These are phyloP conservation scores for Nigrograna mackinnonii DNA, from an alignment of 2,329 filamentous ascomycete species.

Conservation along the genomic window DNA sequence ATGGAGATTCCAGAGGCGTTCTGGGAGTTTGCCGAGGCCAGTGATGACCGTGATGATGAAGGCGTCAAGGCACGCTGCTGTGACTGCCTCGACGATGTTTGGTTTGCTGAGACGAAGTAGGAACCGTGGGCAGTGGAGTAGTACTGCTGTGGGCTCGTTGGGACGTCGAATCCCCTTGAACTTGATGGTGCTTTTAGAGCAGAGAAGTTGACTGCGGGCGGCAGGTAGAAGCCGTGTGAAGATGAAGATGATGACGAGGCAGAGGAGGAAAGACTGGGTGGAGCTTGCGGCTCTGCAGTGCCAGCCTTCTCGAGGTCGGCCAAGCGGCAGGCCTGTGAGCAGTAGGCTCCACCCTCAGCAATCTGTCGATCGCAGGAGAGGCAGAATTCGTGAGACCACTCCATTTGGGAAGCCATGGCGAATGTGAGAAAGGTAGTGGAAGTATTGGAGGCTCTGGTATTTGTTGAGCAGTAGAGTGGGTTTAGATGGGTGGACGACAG, in stretches of 20 bases:
- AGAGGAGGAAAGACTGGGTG: constrained; percentile 55
- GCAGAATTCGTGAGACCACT: constrained; percentile 91
- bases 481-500: constrained; percentile 1
- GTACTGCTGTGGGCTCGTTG: constrained; percentile 47
- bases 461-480: constrained; percentile 2
- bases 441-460: too few relatives aligned
- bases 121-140: constrained; percentile 38
- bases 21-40: constrained; percentile 71
- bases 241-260: constrained; percentile 56
- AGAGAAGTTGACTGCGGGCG: constrained; percentile 76
- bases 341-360: constrained; percentile 76
- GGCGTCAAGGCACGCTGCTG: constrained; percentile 50
- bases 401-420: constrained; percentile 48
- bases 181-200: constrained; percentile 63
- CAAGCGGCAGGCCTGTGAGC: constrained; percentile 87
- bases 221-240: constrained; percentile 65
- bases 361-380: constrained; percentile 91
- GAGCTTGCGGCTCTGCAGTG: constrained; percentile 38
- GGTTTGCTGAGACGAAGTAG: constrained; percentile 36
- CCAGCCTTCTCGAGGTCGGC: constrained; percentile 79
- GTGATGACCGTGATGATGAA: constrained; percentile 82
- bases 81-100: constrained; percentile 10
- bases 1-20: constrained; percentile 65
- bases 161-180: constrained; percentile 41
- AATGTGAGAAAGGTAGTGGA: not conserved